Percentiles rank a stretch among this genome's conserved stretches.
Conservation (phyloP, 208 protist species). For the Leishmania gerbilli region DNA sequence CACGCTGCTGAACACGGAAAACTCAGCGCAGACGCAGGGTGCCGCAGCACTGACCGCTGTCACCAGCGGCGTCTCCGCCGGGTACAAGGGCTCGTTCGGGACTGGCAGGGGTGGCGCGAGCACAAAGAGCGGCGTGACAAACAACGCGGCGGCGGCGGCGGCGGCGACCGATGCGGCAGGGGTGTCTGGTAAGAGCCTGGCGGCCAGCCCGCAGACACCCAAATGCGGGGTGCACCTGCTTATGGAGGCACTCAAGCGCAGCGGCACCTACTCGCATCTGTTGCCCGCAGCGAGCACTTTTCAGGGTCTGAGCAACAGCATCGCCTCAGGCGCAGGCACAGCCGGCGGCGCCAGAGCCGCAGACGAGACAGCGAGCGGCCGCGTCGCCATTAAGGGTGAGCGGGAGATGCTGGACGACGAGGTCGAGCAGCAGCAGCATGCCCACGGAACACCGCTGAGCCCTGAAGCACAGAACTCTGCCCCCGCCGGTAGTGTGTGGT, state of each 20-base stretch:
- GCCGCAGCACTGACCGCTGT: neutral
- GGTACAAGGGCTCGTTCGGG: neutral
- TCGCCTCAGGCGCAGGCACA: neutral
- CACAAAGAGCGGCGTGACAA: neutral
- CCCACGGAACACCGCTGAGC: neutral
- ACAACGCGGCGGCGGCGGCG: neutral
- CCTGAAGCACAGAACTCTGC: neutral
- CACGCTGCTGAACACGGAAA: constrained; percentile 18
- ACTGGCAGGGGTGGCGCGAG: neutral
- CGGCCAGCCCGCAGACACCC: neutral
- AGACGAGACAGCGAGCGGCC: neutral
- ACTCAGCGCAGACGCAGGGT: constrained; percentile 10
- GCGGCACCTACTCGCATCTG: constrained; percentile 27
- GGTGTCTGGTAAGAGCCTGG: neutral
- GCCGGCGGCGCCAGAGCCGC: too few species aligned
- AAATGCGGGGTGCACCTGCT: constrained; percentile 23
- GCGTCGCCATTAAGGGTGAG: neutral
- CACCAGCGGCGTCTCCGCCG: neutral
- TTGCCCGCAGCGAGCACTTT: neutral
- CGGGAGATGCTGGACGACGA: neutral
- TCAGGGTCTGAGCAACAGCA: neutral
- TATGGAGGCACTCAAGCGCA: constrained; percentile 29
- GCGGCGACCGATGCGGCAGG: constrained; percentile 8
- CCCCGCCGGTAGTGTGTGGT: neutral
- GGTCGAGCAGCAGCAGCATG: constrained; percentile 1